Evolutionary conservation across 2,329 filamentous ascomycete species (phyloP).

Genomic region (Colletotrichum sp.): DNA sequence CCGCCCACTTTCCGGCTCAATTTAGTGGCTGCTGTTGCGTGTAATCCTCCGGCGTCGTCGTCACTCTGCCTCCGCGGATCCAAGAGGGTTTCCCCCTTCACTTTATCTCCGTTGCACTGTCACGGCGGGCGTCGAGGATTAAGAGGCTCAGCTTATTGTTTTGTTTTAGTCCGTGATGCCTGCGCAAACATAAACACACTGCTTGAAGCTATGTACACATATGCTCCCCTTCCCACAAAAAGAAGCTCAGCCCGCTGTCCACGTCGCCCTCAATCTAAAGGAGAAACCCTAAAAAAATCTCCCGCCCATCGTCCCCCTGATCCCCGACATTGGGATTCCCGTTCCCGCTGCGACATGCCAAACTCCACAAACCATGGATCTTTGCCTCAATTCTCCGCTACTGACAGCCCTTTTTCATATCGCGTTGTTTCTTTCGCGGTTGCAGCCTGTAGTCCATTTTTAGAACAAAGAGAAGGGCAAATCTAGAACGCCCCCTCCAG

Average conservation of each 20-base stretch:
- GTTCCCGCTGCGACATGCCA: background rate
- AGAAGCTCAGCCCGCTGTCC: background rate
- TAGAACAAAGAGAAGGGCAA: background rate
- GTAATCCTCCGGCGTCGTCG: background rate
- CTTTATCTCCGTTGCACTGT: background rate
- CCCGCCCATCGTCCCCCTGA: background rate
- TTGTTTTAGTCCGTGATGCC: background rate
- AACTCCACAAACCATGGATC: background rate
- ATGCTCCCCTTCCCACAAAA: background rate
- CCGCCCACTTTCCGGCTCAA: constrained; percentile 11
- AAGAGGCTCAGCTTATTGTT: background rate
- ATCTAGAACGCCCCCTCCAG: constrained; percentile 4
- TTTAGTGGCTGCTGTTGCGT: background rate
- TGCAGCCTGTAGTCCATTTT: background rate
- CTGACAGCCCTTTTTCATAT: background rate
- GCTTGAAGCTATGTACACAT: background rate
- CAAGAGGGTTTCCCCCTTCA: background rate
- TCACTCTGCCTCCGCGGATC: background rate
- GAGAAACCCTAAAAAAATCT: background rate
- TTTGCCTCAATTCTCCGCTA: background rate
- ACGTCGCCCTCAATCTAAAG: constrained; percentile 5
- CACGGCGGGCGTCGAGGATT: background rate
- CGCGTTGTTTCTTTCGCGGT: background rate
- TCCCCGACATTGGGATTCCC: background rate
- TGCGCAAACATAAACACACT: background rate